A percentile compares a stretch with the other conserved stretches of the same genome.
These are phyloP conservation scores for Leccinellum rugosiceps DNA, from an alignment of 768 basidiomycete genomes.

Conservation along the genomic window DNA sequence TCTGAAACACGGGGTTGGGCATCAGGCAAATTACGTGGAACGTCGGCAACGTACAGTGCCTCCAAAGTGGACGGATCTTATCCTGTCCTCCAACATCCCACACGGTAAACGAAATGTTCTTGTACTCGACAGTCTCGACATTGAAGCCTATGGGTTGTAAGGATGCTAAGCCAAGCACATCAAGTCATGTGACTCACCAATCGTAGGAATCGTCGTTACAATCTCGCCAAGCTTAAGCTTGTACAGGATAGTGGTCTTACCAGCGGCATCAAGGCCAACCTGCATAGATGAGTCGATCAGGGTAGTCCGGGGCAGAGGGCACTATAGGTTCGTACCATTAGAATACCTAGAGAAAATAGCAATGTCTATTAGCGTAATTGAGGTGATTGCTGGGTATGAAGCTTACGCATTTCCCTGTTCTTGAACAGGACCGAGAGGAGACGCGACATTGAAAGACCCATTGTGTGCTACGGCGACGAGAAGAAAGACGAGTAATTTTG, in stretches of 20 bases:
- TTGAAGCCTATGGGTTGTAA: conserved; percentile 80
- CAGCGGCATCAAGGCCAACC: conserved; percentile 99
- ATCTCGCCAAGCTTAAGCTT: conserved; percentile 99
- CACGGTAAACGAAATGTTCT: conserved; percentile 99
- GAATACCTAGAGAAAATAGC: conserved; percentile 67
- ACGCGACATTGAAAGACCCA: conserved; percentile 78
- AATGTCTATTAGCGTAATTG: conserved; percentile 24
- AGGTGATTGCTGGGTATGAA: conserved; percentile 13
- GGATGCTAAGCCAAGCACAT: not conserved
- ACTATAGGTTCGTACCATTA: conserved; percentile 65
- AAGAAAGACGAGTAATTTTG: conserved; percentile 26
- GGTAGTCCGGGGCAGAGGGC: conserved; percentile 20
- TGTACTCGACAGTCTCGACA: conserved; percentile 99
- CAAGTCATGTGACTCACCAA: conserved; percentile 61
- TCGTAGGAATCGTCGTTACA: conserved; percentile 99
- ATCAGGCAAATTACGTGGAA: conserved; percentile 6
- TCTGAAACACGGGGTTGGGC: conserved; percentile 48
- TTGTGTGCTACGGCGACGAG: conserved; percentile 40
- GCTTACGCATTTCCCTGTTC: conserved; percentile 99
- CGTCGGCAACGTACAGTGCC: conserved; percentile 80
- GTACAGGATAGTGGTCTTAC: conserved; percentile 98
- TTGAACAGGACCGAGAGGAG: conserved; percentile 86
- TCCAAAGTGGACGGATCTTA: conserved; percentile 99
- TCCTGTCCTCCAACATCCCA: conserved; percentile 99
- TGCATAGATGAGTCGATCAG: conserved; percentile 25